Percentiles rank a stretch among this genome's conserved stretches.
Evolutionary conservation across 2,329 filamentous ascomycete species (phyloP).

Genomic region (Lojkania enalia): DNA sequence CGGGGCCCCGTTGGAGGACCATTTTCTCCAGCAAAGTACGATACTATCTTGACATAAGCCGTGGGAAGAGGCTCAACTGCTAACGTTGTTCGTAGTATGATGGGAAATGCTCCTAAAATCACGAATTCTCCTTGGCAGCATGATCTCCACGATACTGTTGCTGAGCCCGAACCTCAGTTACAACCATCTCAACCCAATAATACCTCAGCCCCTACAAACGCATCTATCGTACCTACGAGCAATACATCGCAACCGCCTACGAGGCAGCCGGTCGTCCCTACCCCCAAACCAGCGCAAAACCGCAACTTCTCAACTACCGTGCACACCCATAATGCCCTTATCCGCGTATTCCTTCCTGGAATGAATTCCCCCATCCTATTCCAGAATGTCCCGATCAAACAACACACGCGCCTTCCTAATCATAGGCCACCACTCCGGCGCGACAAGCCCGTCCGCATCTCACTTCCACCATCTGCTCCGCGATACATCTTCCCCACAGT

Average conservation of each 20-base stretch:
- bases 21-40: constrained; percentile 65
- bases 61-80: constrained; percentile 4
- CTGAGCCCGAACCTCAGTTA: constrained; percentile 42
- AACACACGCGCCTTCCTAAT: constrained; percentile 92
- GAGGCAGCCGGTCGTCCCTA: constrained; percentile 23
- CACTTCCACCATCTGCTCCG: constrained; percentile 75
- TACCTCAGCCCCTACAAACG: constrained; percentile 19
- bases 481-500: constrained; percentile 89
- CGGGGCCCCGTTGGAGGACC: constrained; percentile 55
- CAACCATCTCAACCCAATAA: constrained; percentile 26
- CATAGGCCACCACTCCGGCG: constrained; percentile 90
- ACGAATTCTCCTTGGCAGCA: constrained; percentile 84
- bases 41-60: background rate
- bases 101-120: constrained; percentile 51
- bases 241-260: constrained; percentile 23
- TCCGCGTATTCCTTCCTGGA: constrained; percentile 77
- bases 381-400: constrained; percentile 77
- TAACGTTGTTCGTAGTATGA: constrained; percentile 44
- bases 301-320: constrained; percentile 75
- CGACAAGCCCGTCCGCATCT: constrained; percentile 95
- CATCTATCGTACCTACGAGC: constrained; percentile 7
- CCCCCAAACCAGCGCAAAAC: constrained; percentile 39
- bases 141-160: constrained; percentile 80
- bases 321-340: constrained; percentile 79
- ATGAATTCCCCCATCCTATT: constrained; percentile 74